A percentile compares a stretch with the other conserved stretches of the same genome.
These are phyloP conservation scores for Catenaria anguillulae DNA, from an alignment of 371 early-diverging fungal genomes.

Conservation along the genomic window DNA sequence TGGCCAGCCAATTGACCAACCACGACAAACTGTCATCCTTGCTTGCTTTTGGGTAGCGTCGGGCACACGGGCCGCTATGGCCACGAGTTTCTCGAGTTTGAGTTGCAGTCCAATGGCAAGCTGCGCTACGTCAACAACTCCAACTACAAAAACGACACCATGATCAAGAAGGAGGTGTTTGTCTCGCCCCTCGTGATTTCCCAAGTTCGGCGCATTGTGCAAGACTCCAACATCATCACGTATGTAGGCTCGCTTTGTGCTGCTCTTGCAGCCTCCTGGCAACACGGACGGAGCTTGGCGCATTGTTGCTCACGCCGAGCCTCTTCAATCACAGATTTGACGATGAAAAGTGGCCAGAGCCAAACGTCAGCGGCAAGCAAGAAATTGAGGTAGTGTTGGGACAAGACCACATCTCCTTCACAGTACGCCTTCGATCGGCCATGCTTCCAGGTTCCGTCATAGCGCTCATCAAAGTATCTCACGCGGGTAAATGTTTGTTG, in stretches of 20 bases:
- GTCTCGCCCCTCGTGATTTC: slow-evolving; percentile 61
- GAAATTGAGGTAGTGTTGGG: slow-evolving; percentile 85
- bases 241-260: slow-evolving; percentile 15
- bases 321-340: slow-evolving; percentile 47
- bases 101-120: slow-evolving; percentile 73
- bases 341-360: slow-evolving; percentile 81
- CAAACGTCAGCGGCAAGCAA: slow-evolving; percentile 78
- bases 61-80: slow-evolving; percentile 91
- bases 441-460: slow-evolving; percentile 1
- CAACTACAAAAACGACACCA: slow-evolving; percentile 89
- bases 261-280: neutral
- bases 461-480: neutral
- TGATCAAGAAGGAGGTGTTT: slow-evolving; percentile 85
- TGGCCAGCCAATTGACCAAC: no score
- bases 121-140: slow-evolving; percentile 95
- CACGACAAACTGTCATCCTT: no score
- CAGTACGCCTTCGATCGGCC: no score
- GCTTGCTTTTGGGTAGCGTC: no score
- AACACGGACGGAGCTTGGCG: neutral
- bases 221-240: slow-evolving; percentile 79
- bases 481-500: no score
- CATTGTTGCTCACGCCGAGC: no score
- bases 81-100: slow-evolving; percentile 96
- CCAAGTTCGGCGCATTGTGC: slow-evolving; percentile 76
- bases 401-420: slow-evolving; percentile 82